phyloP scores from a whole-genome alignment of 352 stramenopile genomes.

The Globisporangium echinulatum region DNA sequence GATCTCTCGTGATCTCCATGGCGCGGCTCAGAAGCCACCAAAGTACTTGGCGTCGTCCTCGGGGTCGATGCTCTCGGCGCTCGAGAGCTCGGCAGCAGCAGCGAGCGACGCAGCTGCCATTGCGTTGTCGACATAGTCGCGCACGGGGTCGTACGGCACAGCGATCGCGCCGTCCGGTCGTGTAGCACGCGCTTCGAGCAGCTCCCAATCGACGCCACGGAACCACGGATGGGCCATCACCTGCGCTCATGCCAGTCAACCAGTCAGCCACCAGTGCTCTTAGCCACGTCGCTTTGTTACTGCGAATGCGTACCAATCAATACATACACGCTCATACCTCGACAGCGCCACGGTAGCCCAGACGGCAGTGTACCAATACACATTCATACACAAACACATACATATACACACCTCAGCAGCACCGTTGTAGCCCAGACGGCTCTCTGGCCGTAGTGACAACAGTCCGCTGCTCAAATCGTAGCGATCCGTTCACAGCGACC shows the following conservation, averaged over 20 bases:
- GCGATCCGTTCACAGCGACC: too few relatives aligned
- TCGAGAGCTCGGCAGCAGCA: slow-evolving; percentile 25
- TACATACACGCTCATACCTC: slow-evolving; percentile 5
- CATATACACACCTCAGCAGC: slow-evolving; percentile 17
- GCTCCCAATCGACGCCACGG: slow-evolving; percentile 39
- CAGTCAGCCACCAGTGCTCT: neutral
- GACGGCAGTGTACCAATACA: slow-evolving; percentile 13
- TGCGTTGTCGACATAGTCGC: slow-evolving; percentile 23
- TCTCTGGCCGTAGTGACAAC: slow-evolving; percentile 25
- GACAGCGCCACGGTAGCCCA: slow-evolving; percentile 27
- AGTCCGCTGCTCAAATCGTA: slow-evolving; percentile 12
- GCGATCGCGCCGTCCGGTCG: slow-evolving; percentile 1
- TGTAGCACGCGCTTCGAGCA: slow-evolving; percentile 15
- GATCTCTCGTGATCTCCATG: neutral
- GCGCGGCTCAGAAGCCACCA: slow-evolving; percentile 42
- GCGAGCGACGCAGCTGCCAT: neutral
- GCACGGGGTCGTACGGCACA: slow-evolving; percentile 24
- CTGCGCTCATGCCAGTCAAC: slow-evolving; percentile 10
- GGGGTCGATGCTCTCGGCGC: slow-evolving; percentile 67
- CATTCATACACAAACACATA: too few relatives aligned
- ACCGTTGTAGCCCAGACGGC: slow-evolving; percentile 37
- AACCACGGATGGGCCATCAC: slow-evolving; percentile 69
- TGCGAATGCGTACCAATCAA: too few relatives aligned
- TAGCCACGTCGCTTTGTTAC: too few relatives aligned
- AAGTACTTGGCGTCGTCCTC: slow-evolving; percentile 67